Evolutionary conservation across 495 filamentous ascomycete species (phyloP).

Genomic region (Penicillium nucicola): DNA sequence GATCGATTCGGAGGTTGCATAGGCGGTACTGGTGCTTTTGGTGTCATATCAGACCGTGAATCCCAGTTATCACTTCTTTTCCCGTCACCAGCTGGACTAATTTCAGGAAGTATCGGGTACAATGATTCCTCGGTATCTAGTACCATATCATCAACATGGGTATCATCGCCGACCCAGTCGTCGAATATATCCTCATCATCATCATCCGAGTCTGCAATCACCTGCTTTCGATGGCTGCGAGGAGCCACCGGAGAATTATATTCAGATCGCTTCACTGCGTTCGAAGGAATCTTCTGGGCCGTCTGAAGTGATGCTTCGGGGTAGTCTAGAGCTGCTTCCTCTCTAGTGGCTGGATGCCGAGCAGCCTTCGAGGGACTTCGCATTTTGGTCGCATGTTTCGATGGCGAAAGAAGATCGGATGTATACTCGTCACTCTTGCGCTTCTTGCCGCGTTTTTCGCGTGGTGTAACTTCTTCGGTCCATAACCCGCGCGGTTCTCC

Average conservation of each 20-base stretch:
- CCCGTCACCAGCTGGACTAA: slow-evolving; percentile 12
- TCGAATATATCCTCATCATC: slow-evolving; percentile 36
- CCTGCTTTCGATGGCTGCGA: slow-evolving; percentile 11
- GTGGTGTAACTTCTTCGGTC: slow-evolving; percentile 54
- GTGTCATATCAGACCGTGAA: slow-evolving; percentile 3
- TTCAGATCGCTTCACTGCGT: slow-evolving; percentile 2
- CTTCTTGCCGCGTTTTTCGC: slow-evolving; percentile 60
- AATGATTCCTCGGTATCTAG: slow-evolving; percentile 18
- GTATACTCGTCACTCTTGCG: slow-evolving; percentile 71
- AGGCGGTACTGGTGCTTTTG: background rate
- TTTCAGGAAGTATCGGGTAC: slow-evolving; percentile 30
- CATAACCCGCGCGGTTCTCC: slow-evolving; percentile 54
- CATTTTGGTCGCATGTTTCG: slow-evolving; percentile 22
- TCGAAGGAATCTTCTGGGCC: background rate
- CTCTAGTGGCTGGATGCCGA: background rate
- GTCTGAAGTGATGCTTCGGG: background rate
- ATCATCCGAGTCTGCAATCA: slow-evolving; percentile 48
- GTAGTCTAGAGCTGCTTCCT: background rate
- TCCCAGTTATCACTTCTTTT: background rate
- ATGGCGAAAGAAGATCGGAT: slow-evolving; percentile 40
- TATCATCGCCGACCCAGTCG: slow-evolving; percentile 20
- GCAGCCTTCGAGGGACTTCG: slow-evolving; percentile 16
- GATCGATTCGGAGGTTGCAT: slow-evolving; percentile 5
- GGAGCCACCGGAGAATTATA: slow-evolving; percentile 1
- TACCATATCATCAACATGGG: slow-evolving; percentile 24